Percentiles rank a stretch among this genome's conserved stretches.
Conservation (phyloP, 1,139 yeast species). For the Williopsis jadinii region DNA sequence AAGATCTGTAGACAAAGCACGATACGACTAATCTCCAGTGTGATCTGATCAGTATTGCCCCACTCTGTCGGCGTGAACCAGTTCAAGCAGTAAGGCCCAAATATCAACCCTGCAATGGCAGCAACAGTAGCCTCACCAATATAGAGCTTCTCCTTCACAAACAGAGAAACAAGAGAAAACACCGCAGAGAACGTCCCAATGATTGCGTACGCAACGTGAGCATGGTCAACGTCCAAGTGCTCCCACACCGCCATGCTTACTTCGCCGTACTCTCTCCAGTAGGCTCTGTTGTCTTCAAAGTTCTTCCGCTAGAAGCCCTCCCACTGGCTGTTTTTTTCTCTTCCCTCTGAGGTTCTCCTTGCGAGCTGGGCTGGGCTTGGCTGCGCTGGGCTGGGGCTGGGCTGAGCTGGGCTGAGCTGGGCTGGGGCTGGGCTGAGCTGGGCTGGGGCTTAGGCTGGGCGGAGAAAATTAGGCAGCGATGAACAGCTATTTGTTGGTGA, state of each 20-base stretch:
- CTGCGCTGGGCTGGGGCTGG: too few relatives aligned
- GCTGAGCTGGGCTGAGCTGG: too few relatives aligned
- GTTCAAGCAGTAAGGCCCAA: conserved; percentile 86
- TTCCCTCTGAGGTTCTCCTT: too few relatives aligned
- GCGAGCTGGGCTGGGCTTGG: too few relatives aligned
- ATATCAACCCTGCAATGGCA: conserved; percentile 80
- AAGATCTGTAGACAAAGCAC: conserved; percentile 90
- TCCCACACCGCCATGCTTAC: conserved; percentile 27
- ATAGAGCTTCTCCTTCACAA: conserved; percentile 81
- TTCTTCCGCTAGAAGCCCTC: too few relatives aligned
- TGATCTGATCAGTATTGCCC: conserved; percentile 86
- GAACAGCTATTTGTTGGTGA: too few relatives aligned
- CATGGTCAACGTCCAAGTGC: conserved; percentile 36
- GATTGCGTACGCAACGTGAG: conserved; percentile 91
- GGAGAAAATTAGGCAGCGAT: too few relatives aligned
- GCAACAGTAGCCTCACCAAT: conserved; percentile 97
- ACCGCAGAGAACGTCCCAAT: conserved; percentile 84
- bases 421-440: too few relatives aligned
- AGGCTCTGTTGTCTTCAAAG: too few relatives aligned
- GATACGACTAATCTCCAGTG: conserved; percentile 82
- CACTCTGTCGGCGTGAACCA: conserved; percentile 88
- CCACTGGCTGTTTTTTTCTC: too few relatives aligned
- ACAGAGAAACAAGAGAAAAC: conserved; percentile 84
- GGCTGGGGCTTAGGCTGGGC: too few relatives aligned
- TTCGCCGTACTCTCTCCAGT: too few relatives aligned